Percentiles rank a stretch among this genome's conserved stretches.
Evolutionary conservation across 1,284 basidiomycete genomes (phyloP).

Genomic region (Flammula alnicola): DNA sequence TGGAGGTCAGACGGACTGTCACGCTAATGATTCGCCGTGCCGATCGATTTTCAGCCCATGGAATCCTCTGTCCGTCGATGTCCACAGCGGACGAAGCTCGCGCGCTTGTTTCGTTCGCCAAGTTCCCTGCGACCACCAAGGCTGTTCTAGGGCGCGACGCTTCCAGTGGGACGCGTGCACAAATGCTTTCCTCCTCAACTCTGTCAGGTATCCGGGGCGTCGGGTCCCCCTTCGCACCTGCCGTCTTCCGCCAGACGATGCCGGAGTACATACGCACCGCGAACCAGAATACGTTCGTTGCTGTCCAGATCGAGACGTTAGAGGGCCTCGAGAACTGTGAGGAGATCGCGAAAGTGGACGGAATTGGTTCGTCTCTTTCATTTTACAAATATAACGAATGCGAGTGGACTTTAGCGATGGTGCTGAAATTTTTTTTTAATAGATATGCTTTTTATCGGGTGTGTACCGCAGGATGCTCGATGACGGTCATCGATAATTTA

Average conservation of each 20-base stretch:
- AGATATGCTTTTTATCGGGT: conserved; percentile 25
- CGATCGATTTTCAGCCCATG: conserved; percentile 18
- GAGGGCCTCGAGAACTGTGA: conserved; percentile 23
- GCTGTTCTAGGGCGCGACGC: background rate
- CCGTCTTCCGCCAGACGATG: conserved; percentile 27
- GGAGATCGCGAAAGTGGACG: conserved; percentile 24
- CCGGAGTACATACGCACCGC: conserved; percentile 24
- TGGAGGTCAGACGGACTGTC: too few relatives aligned
- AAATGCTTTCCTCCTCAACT: conserved; percentile 9
- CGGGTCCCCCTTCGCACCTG: conserved; percentile 34
- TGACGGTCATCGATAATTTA: background rate
- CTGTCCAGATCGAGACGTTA: conserved; percentile 24
- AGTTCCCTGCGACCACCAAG: conserved; percentile 20
- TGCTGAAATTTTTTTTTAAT: background rate
- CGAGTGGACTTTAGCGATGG: too few relatives aligned
- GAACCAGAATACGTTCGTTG: conserved; percentile 24
- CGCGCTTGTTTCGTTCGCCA: conserved; percentile 19
- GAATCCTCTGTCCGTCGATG: conserved; percentile 20
- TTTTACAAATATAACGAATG: background rate
- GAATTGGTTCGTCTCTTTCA: conserved; percentile 17
- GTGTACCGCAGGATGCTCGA: background rate
- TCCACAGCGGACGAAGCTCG: conserved; percentile 21
- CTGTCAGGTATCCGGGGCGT: conserved; percentile 31
- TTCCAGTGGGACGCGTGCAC: background rate
- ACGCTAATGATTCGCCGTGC: background rate